Conservation (phyloP, 208 protist genomes). For the Acanthamoeba triangularis region DNA sequence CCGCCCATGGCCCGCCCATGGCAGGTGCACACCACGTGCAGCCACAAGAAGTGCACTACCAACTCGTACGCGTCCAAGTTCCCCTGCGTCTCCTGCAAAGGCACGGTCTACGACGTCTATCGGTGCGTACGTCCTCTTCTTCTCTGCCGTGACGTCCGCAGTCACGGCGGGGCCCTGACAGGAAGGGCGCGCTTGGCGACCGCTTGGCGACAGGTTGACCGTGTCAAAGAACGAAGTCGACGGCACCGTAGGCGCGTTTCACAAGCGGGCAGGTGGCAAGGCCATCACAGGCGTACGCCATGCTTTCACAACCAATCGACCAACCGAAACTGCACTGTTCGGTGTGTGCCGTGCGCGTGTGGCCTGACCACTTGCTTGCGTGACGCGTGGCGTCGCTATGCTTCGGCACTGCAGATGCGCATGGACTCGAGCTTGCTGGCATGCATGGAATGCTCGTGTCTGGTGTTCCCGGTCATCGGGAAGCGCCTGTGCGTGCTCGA, state of each 20-base stretch:
- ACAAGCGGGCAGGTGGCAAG: background rate
- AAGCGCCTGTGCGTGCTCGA: slow-evolving; percentile 1
- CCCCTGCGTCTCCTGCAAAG: background rate
- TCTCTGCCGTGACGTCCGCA: background rate
- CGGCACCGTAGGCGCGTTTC: background rate
- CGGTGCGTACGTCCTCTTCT: background rate
- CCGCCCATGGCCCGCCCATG: too few relatives aligned
- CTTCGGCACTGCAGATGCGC: background rate
- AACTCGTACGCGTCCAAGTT: slow-evolving; percentile 44
- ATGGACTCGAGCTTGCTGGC: background rate
- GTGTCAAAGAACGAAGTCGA: background rate
- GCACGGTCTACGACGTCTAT: background rate
- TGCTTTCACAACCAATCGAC: background rate
- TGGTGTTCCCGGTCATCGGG: background rate
- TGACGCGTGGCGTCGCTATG: background rate
- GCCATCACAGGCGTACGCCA: background rate
- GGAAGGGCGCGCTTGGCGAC: too few relatives aligned
- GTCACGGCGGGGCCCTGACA: background rate
- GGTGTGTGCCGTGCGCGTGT: too few relatives aligned
- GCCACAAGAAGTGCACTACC: slow-evolving; percentile 27
- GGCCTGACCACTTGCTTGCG: too few relatives aligned
- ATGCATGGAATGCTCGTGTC: background rate
- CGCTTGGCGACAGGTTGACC: background rate
- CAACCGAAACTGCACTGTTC: too few relatives aligned
- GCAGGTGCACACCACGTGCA: slow-evolving; percentile 1